Evolutionary conservation across 768 basidiomycete species (phyloP).

Genomic region (Pisolithus tinctorius): DNA sequence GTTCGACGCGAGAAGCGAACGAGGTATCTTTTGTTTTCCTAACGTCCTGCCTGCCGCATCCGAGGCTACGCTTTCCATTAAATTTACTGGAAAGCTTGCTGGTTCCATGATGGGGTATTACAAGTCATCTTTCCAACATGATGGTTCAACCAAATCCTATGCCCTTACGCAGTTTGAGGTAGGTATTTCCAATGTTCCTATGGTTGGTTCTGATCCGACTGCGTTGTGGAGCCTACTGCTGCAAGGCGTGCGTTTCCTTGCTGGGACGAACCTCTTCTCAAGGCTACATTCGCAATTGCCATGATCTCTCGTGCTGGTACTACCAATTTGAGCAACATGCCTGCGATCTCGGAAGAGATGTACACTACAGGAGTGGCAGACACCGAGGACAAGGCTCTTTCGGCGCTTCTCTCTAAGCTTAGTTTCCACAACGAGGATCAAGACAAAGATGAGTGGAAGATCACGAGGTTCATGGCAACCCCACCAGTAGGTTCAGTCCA

Average conservation of each 20-base stretch:
- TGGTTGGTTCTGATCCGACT: background rate
- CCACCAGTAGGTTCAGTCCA: constrained; percentile 43
- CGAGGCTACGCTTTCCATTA: constrained; percentile 62
- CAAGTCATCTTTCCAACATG: constrained; percentile 54
- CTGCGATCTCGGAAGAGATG: constrained; percentile 54
- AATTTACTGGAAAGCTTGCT: constrained; percentile 63
- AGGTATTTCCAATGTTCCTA: constrained; percentile 4
- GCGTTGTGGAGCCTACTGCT: constrained; percentile 58
- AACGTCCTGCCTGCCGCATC: constrained; percentile 56
- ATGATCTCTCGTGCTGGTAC: constrained; percentile 75
- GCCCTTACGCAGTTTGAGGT: constrained; percentile 89
- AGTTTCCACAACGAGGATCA: constrained; percentile 27
- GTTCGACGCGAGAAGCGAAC: constrained; percentile 58
- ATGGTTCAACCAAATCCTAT: constrained; percentile 60
- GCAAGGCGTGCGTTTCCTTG: constrained; percentile 80
- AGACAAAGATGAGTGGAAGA: constrained; percentile 55
- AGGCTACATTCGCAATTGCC: constrained; percentile 73
- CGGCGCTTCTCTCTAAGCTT: constrained; percentile 37
- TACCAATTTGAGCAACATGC: constrained; percentile 84
- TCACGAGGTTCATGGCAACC: constrained; percentile 73
- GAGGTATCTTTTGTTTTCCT: constrained; percentile 55
- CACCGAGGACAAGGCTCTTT: constrained; percentile 26
- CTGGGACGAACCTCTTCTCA: constrained; percentile 91
- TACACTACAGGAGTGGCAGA: constrained; percentile 30
- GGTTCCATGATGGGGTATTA: constrained; percentile 82